phyloP scores from a whole-genome alignment of 2,329 filamentous ascomycete genomes.

The Calonectria fujianensis region DNA sequence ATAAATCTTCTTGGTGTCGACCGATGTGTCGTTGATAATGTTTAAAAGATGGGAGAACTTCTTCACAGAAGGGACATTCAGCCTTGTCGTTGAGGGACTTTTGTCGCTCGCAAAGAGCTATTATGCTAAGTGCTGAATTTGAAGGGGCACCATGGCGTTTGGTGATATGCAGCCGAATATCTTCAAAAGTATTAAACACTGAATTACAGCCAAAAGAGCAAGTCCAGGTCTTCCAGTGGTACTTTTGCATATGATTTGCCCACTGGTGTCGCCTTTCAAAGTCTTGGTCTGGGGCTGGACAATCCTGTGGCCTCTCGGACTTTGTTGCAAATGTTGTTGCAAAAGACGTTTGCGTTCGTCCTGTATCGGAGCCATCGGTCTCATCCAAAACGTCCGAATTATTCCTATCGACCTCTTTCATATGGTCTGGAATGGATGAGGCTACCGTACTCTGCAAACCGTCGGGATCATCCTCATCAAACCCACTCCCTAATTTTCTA shows the following conservation, averaged over 20 bases:
- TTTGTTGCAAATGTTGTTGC: background rate
- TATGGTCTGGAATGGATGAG: conserved; percentile 7
- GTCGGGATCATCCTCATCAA: background rate
- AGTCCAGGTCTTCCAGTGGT: background rate
- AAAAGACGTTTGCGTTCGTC: background rate
- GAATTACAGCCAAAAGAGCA: background rate
- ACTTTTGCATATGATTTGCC: background rate
- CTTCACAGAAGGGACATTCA: background rate
- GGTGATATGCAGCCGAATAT: background rate
- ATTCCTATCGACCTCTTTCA: background rate
- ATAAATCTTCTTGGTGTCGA: background rate
- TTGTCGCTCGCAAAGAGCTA: background rate
- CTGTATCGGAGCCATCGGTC: background rate
- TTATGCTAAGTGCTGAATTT: background rate
- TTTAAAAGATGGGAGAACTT: background rate
- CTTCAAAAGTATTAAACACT: background rate
- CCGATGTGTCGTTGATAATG: background rate
- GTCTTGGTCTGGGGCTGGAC: background rate
- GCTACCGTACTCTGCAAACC: background rate
- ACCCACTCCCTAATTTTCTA: accelerated
- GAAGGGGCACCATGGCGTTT: background rate
- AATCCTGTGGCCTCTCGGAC: background rate
- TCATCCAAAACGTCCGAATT: background rate
- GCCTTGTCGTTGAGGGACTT: background rate
- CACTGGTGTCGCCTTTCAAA: background rate